Evolutionary conservation across 257 asterid genomes (phyloP).

Genomic region (Craterostigma plantagineum): DNA sequence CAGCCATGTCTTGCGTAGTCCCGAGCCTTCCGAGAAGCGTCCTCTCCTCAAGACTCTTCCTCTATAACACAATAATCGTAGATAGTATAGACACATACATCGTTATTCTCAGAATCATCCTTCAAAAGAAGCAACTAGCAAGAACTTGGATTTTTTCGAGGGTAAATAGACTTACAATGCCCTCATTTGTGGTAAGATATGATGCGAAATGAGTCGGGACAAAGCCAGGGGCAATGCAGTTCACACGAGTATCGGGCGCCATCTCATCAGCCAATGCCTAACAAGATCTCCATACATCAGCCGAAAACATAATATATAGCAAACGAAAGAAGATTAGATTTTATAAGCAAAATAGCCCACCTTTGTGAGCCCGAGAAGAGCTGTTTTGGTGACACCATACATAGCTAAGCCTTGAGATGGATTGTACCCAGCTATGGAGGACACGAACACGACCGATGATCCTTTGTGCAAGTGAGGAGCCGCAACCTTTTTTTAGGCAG

Average conservation of each 20-base stretch:
- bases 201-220: slow-evolving; percentile 76
- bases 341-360: too few species aligned
- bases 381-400: slow-evolving; percentile 90
- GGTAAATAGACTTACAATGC: not conserved
- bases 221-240: slow-evolving; percentile 88
- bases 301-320: too few species aligned
- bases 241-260: slow-evolving; percentile 88
- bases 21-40: slow-evolving; percentile 65
- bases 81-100: too few species aligned
- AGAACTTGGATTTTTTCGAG: too few species aligned
- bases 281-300: too few species aligned
- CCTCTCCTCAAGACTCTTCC: slow-evolving; percentile 38
- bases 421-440: slow-evolving; percentile 45
- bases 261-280: slow-evolving; percentile 85
- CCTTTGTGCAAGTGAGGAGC: slow-evolving; percentile 63
- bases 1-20: slow-evolving; percentile 75
- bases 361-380: slow-evolving; percentile 87
- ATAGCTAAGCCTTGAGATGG: slow-evolving; percentile 53
- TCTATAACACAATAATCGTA: slow-evolving; percentile 29
- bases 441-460: slow-evolving; percentile 57
- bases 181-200: slow-evolving; percentile 24
- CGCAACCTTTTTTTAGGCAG: slow-evolving; percentile 38
- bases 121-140: too few species aligned
- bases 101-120: too few species aligned
- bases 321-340: too few species aligned